Evolutionary conservation across 208 protist species (phyloP).

Genomic region (Blastocrithidia nonstop): DNA sequence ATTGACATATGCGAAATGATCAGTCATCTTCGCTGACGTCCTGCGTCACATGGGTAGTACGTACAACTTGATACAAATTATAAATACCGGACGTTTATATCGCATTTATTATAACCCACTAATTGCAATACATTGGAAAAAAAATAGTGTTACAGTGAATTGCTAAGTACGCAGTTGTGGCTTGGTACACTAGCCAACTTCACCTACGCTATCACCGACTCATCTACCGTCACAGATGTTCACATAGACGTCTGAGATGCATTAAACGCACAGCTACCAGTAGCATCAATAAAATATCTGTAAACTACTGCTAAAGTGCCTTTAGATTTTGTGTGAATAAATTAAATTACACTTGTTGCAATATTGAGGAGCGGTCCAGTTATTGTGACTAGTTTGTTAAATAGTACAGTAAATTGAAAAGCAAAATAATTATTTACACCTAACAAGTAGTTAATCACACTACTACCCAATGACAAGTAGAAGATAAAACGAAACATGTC

Average conservation of each 20-base stretch:
- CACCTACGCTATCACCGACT: slow-evolving; percentile 38
- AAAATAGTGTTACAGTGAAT: not conserved
- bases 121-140: no score
- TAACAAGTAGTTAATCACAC: slow-evolving; percentile 4
- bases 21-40: no score
- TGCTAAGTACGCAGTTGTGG: slow-evolving; percentile 57
- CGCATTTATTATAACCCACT: no score
- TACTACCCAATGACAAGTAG: not conserved
- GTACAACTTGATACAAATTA: no score
- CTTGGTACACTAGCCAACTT: slow-evolving; percentile 44
- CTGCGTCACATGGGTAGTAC: no score
- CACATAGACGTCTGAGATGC: slow-evolving; percentile 72
- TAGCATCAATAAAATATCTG: slow-evolving; percentile 22
- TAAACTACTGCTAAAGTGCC: slow-evolving; percentile 11
- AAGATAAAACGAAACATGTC: not conserved
- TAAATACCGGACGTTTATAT: no score
- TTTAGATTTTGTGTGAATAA: slow-evolving; percentile 67
- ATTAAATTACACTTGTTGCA: slow-evolving; percentile 51
- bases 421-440: slow-evolving; percentile 5
- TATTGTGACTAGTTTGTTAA: slow-evolving; percentile 40
- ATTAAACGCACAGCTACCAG: slow-evolving; percentile 37
- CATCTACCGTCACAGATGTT: slow-evolving; percentile 27
- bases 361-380: slow-evolving; percentile 48
- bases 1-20: no score
- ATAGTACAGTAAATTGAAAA: slow-evolving; percentile 9